phyloP scores from a whole-genome alignment of 1,284 basidiomycete genomes.

The Ganoderma boninense region DNA sequence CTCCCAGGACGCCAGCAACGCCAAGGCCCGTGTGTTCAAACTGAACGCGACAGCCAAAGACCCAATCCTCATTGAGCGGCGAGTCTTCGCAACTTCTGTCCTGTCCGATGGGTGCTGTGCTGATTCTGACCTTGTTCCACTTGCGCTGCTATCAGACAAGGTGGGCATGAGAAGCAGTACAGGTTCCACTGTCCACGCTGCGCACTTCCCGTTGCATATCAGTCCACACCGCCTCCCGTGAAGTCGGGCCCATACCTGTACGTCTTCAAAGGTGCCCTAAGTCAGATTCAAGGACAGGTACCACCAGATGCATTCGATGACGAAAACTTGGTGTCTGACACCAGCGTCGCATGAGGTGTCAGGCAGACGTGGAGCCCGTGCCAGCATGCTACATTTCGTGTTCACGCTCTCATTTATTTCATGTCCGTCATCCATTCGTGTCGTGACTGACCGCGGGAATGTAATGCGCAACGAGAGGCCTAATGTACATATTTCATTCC shows the following conservation, averaged over 20 bases:
- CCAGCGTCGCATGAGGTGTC: conserved; percentile 19
- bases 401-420: background rate
- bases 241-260: conserved; percentile 80
- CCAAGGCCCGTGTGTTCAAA: conserved; percentile 78
- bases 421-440: background rate
- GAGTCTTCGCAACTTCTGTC: conserved; percentile 33
- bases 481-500: background rate
- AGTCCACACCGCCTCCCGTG: conserved; percentile 72
- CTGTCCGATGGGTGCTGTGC: background rate
- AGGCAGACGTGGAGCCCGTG: background rate
- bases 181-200: conserved; percentile 80
- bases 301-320: conserved; percentile 80
- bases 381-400: background rate
- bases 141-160: conserved; percentile 49
- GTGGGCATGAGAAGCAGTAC: conserved; percentile 79
- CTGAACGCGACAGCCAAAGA: conserved; percentile 72
- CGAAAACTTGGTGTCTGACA: conserved; percentile 43
- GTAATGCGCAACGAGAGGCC: background rate
- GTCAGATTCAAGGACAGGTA: conserved; percentile 80
- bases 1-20: conserved; percentile 63
- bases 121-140: conserved; percentile 15
- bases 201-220: conserved; percentile 77
- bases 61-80: conserved; percentile 79
- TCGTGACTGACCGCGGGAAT: background rate
- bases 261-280: conserved; percentile 76